Evolutionary conservation across 2,329 filamentous ascomycete species (phyloP).

Genomic region (Diaporthe longicolla): DNA sequence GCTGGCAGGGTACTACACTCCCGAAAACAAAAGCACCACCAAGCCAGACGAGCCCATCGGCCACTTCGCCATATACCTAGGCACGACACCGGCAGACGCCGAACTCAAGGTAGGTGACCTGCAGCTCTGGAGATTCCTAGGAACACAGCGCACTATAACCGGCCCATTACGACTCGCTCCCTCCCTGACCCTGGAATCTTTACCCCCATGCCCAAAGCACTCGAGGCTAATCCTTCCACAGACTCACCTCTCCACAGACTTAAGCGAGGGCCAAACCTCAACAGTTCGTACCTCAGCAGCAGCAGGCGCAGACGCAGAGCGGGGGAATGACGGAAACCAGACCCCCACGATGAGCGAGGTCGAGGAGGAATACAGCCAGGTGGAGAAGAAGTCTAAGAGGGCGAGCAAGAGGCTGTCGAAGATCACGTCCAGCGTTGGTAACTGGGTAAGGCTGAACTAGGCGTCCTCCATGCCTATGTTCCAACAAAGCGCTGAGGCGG

Average conservation of each 20-base stretch:
- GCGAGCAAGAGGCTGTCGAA: neutral
- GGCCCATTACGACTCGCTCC: too few relatives aligned
- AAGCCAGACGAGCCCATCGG: neutral
- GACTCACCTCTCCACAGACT: neutral
- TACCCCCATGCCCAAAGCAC: neutral
- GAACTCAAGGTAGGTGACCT: neutral
- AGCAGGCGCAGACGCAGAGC: too few relatives aligned
- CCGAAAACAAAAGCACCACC: neutral
- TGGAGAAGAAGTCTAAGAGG: neutral
- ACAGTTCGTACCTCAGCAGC: neutral
- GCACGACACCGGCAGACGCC: neutral
- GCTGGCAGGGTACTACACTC: neutral
- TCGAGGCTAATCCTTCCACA: neutral
- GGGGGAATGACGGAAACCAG: neutral
- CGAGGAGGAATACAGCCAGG: neutral
- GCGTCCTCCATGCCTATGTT: too few relatives aligned
- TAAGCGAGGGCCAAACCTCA: neutral
- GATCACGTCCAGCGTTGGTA: neutral
- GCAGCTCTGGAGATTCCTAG: neutral
- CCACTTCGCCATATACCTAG: slow-evolving; percentile 11
- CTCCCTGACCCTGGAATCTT: too few relatives aligned
- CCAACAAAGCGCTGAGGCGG: too few relatives aligned
- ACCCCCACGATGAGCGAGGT: neutral
- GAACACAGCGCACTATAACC: too few relatives aligned
- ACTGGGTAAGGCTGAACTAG: neutral